Percentiles rank a stretch among this genome's conserved stretches.
Evolutionary conservation across 495 filamentous ascomycete genomes (phyloP).

Genomic region (Bryoglossum gracile): DNA sequence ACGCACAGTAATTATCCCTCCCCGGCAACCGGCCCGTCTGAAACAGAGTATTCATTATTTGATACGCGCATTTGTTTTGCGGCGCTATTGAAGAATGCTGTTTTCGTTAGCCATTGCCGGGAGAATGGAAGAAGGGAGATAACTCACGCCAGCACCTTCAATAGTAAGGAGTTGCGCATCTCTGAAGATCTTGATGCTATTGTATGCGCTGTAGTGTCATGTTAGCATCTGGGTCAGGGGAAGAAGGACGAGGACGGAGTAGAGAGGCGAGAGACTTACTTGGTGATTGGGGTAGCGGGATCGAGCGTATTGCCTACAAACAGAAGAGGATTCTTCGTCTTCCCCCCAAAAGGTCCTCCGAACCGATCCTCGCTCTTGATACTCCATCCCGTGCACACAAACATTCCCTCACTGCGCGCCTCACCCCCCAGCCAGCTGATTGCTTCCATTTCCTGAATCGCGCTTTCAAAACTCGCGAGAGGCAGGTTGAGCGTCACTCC

Average conservation of each 20-base stretch:
- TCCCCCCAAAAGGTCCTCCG: conserved; percentile 10
- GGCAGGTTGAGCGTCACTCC: neutral
- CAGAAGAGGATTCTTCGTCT: conserved; percentile 14
- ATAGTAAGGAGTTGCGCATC: conserved; percentile 9
- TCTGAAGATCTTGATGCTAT: neutral
- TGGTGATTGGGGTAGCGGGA: conserved; percentile 12
- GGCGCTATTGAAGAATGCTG: conserved; percentile 8
- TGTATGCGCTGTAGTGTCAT: conserved; percentile 2
- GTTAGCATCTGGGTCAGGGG: neutral
- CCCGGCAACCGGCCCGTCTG: conserved; percentile 8
- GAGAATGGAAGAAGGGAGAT: neutral
- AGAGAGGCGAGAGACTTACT: conserved; percentile 8
- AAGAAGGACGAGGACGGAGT: too few relatives aligned
- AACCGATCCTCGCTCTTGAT: conserved; percentile 8
- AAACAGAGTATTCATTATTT: conserved; percentile 11
- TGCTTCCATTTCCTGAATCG: neutral
- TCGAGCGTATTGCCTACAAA: conserved; percentile 18
- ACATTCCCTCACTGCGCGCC: neutral
- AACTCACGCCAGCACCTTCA: conserved; percentile 13
- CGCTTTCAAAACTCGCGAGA: neutral
- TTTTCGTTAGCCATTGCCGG: too few relatives aligned
- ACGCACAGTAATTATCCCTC: conserved; percentile 7
- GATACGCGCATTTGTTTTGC: conserved; percentile 7
- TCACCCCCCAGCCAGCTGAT: neutral
- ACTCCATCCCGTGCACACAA: conserved; percentile 4